A percentile compares a stretch with the other conserved stretches of the same genome.
These are phyloP conservation scores for Prototheca stagnorum DNA, from an alignment of 163 green algal genomes.

Conservation along the genomic window DNA sequence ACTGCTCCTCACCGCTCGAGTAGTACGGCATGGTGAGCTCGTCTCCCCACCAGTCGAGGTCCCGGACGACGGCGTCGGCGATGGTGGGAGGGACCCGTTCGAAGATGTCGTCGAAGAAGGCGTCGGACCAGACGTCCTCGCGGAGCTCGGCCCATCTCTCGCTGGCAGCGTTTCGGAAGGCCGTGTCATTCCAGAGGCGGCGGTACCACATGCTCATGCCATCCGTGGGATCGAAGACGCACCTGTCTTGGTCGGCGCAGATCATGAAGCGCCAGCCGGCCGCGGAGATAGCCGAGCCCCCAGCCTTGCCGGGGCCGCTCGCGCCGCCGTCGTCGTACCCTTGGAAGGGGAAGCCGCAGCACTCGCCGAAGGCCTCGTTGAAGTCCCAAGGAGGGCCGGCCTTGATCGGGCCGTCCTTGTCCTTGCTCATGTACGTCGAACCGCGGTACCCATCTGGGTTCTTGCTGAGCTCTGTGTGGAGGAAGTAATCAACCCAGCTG, in stretches of 20 bases:
- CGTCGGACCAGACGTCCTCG: constrained; percentile 18
- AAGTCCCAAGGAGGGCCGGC: constrained; percentile 57
- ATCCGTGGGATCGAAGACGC: constrained; percentile 34
- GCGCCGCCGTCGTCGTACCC: constrained; percentile 27
- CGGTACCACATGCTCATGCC: constrained; percentile 42
- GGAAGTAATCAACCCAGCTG: constrained; percentile 52
- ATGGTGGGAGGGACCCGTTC: not conserved
- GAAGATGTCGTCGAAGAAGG: constrained; percentile 13
- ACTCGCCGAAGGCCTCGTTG: constrained; percentile 62
- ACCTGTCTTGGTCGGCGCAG: constrained; percentile 43
- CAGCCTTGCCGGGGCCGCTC: constrained; percentile 29
- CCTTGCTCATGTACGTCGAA: constrained; percentile 47
- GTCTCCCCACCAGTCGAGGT: constrained; percentile 14
- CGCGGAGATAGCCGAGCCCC: constrained; percentile 49
- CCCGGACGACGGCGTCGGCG: constrained; percentile 17
- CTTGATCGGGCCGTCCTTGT: constrained; percentile 21
- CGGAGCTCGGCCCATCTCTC: constrained; percentile 36
- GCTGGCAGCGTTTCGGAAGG: constrained; percentile 8
- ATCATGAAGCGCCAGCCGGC: constrained; percentile 66
- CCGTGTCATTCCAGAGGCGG: constrained; percentile 10
- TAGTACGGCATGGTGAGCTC: constrained; percentile 7
- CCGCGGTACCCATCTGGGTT: constrained; percentile 58
- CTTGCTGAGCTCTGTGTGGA: constrained; percentile 52
- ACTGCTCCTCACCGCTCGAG: not conserved
- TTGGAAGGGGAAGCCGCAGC: constrained; percentile 62